These are phyloP conservation scores for Corniculantispora saksenae DNA, from an alignment of 2,329 filamentous ascomycete species.

Conservation along the genomic window DNA sequence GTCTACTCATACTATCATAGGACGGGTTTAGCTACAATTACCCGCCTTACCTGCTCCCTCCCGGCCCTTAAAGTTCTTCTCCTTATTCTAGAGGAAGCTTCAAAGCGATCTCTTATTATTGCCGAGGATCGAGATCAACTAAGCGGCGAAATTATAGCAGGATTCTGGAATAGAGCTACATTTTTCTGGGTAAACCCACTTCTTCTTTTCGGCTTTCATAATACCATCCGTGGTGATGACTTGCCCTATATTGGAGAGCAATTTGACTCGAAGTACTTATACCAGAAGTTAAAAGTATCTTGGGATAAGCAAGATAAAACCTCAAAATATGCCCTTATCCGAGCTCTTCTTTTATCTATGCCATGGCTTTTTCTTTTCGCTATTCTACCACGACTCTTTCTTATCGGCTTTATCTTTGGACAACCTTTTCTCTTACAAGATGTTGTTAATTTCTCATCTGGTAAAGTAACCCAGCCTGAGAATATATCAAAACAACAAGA, in stretches of 20 bases:
- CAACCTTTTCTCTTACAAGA: conserved; percentile 6
- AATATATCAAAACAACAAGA: background rate
- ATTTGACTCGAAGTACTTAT: background rate
- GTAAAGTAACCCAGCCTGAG: background rate
- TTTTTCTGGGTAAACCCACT: conserved; percentile 13
- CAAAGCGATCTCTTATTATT: conserved; percentile 26
- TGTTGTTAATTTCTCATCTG: background rate
- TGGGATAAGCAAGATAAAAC: background rate
- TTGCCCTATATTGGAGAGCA: background rate
- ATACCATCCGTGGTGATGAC: background rate
- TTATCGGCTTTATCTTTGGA: background rate
- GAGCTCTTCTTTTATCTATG: background rate
- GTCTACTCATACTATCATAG: conserved; percentile 36
- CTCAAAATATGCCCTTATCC: background rate
- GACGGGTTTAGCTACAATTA: conserved; percentile 25
- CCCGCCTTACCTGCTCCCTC: conserved; percentile 28
- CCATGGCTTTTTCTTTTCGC: background rate
- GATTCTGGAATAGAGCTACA: conserved; percentile 23
- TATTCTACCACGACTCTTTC: background rate
- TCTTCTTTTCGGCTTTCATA: conserved; percentile 2
- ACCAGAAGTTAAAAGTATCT: background rate
- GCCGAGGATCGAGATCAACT: conserved; percentile 11
- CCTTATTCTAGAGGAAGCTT: conserved; percentile 33
- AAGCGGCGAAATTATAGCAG: conserved; percentile 23
- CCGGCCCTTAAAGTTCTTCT: conserved; percentile 31